Conservation (phyloP, 2,329 filamentous ascomycete genomes). For the Colletotrichum neosansevieriae region DNA sequence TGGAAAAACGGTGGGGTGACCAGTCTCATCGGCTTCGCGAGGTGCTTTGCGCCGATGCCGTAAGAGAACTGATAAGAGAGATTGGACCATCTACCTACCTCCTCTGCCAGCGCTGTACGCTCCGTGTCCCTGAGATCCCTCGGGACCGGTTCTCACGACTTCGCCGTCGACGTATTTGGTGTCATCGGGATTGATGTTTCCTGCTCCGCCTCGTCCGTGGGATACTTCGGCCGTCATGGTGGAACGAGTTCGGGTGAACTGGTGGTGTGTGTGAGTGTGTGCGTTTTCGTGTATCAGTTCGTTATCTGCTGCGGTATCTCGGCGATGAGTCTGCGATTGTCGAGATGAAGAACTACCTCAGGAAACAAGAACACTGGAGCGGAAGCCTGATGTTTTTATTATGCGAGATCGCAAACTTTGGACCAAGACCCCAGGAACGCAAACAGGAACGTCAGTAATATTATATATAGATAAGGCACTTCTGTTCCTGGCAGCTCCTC, state of each 20-base stretch:
- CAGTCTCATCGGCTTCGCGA: constrained; percentile 7
- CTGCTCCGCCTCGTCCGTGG: constrained; percentile 71
- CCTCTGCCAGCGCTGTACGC: constrained; percentile 70
- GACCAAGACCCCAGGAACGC: not conserved
- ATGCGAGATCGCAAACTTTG: constrained; percentile 10
- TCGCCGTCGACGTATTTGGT: constrained; percentile 73
- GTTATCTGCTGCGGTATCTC: not conserved
- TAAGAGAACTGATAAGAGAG: constrained; percentile 5
- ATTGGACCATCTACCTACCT: constrained; percentile 55
- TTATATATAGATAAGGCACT: constrained; percentile 37
- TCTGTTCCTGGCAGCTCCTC: constrained; percentile 36
- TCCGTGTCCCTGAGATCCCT: constrained; percentile 69
- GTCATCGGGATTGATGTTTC: constrained; percentile 70
- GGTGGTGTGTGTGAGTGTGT: not conserved
- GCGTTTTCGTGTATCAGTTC: not conserved
- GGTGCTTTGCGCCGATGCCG: constrained; percentile 12
- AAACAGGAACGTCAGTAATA: constrained; percentile 36
- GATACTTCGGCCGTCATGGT: constrained; percentile 63
- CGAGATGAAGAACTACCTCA: not conserved
- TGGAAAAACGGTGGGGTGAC: not conserved
- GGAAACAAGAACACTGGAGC: constrained; percentile 2
- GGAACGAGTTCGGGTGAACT: not conserved
- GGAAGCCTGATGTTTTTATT: constrained; percentile 13
- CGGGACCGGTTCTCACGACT: constrained; percentile 66
- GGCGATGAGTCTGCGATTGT: not conserved